Conservation (phyloP, 352 stramenopile species). For the Pythium graminicola region DNA sequence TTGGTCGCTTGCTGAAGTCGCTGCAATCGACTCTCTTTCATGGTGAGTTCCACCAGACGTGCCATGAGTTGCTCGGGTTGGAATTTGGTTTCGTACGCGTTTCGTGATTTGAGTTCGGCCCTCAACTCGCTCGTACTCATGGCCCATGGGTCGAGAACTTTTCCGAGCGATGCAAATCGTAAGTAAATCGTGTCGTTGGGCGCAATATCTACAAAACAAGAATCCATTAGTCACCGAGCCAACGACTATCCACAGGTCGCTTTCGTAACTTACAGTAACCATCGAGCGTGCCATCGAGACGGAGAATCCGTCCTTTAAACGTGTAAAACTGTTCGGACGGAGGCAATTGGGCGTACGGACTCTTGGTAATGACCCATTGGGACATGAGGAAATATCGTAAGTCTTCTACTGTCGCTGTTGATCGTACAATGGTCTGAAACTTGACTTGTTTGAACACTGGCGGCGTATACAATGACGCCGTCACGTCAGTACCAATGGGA, state of each 20-base stretch:
- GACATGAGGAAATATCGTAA: slow-evolving; percentile 49
- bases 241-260: too few relatives aligned
- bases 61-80: slow-evolving; percentile 70
- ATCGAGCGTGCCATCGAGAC: slow-evolving; percentile 53
- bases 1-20: slow-evolving; percentile 57
- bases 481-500: not conserved
- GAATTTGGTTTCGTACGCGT: slow-evolving; percentile 56
- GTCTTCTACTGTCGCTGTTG: slow-evolving; percentile 35
- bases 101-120: slow-evolving; percentile 41
- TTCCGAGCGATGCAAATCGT: slow-evolving; percentile 53
- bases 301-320: slow-evolving; percentile 60
- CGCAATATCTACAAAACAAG: slow-evolving; percentile 36
- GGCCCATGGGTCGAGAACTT: slow-evolving; percentile 60
- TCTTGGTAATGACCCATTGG: slow-evolving; percentile 65
- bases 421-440: slow-evolving; percentile 45
- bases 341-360: slow-evolving; percentile 34
- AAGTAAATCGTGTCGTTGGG: slow-evolving; percentile 71
- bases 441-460: slow-evolving; percentile 43
- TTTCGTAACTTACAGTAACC: slow-evolving; percentile 46
- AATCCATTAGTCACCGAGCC: too few relatives aligned
- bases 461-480: not conserved
- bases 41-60: slow-evolving; percentile 43
- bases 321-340: slow-evolving; percentile 59
- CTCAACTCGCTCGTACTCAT: slow-evolving; percentile 75
- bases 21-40: slow-evolving; percentile 61